Evolutionary conservation across 805 yeast species (phyloP).

Genomic region (Wickerhamiella spandovensis): DNA sequence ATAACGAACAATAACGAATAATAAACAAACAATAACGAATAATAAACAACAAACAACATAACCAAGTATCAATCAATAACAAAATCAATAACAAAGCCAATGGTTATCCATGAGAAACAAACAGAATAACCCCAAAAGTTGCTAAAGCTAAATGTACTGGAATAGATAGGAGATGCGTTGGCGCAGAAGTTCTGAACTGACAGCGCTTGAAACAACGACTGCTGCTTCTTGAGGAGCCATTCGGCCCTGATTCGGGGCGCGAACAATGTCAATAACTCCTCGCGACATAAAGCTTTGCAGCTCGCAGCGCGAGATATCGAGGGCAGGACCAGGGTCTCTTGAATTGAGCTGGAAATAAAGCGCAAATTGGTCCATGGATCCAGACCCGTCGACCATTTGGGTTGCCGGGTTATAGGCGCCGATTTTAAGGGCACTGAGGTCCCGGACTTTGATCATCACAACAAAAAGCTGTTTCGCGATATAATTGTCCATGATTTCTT

Average conservation of each 20-base stretch:
- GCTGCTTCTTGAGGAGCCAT: background rate
- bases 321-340: background rate
- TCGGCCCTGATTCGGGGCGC: background rate
- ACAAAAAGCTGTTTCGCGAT: slow-evolving; percentile 36
- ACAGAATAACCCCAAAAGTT: too few relatives aligned
- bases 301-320: background rate
- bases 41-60: too few relatives aligned
- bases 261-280: background rate
- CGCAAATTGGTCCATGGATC: slow-evolving; percentile 9
- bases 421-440: slow-evolving; percentile 8
- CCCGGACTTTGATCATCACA: slow-evolving; percentile 28
- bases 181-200: background rate
- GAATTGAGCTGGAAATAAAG: slow-evolving; percentile 3
- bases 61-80: too few relatives aligned
- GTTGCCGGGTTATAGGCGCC: slow-evolving; percentile 9
- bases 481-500: slow-evolving; percentile 24
- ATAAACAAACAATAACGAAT: too few relatives aligned
- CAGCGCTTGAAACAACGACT: background rate
- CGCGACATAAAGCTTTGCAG: background rate
- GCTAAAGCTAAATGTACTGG: background rate
- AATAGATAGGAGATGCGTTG: background rate
- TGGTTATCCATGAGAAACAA: too few relatives aligned
- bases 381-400: slow-evolving; percentile 13
- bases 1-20: too few relatives aligned
- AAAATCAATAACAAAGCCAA: too few relatives aligned